These are phyloP conservation scores for Cryptococcus amylolentus DNA, from an alignment of 1,284 basidiomycete genomes.

Conservation along the genomic window DNA sequence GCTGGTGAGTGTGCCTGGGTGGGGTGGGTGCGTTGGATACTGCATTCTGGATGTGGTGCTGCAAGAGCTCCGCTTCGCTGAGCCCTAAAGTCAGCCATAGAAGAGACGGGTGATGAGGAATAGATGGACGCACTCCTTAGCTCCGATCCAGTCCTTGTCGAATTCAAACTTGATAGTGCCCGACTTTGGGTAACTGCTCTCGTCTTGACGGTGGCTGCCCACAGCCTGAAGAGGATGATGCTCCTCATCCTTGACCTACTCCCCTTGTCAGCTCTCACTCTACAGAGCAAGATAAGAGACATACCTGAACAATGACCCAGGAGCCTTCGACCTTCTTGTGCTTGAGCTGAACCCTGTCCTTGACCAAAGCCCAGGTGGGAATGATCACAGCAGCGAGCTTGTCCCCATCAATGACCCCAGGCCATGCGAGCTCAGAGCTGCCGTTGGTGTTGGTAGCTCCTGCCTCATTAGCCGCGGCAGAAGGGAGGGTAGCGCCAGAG, in stretches of 20 bases:
- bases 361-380: conserved; percentile 25
- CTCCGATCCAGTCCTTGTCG: conserved; percentile 46
- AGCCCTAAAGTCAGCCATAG: background rate
- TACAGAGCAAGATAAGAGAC: background rate
- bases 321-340: conserved; percentile 32
- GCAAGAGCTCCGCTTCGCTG: conserved; percentile 36
- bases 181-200: conserved; percentile 17
- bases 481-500: conserved; percentile 24
- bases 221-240: background rate
- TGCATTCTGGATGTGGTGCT: conserved; percentile 28
- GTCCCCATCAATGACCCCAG: conserved; percentile 35
- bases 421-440: conserved; percentile 39
- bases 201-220: background rate
- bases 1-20: conserved; percentile 1
- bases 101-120: conserved; percentile 7
- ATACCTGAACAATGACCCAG: conserved; percentile 26
- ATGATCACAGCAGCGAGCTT: conserved; percentile 32
- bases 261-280: background rate
- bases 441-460: conserved; percentile 31
- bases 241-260: no score
- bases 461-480: conserved; percentile 15
- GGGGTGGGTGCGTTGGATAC: conserved; percentile 3
- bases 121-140: conserved; percentile 37
- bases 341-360: conserved; percentile 24
- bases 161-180: conserved; percentile 44